Evolutionary conservation across 306 rosid genomes (phyloP).

Genomic region (Vigna trinervia): DNA sequence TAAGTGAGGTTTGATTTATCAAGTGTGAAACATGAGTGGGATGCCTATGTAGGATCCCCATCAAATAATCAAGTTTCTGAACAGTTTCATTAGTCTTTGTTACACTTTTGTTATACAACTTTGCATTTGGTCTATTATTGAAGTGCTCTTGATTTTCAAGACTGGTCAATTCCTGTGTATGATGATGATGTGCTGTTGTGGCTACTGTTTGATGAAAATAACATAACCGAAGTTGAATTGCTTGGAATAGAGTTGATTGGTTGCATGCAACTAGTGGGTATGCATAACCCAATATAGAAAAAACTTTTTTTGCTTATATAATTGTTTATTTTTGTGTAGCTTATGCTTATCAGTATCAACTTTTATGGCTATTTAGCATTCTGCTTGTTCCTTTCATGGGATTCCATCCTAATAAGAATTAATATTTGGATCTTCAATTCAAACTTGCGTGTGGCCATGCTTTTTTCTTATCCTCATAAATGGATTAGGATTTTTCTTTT

Average conservation of each 20-base stretch:
- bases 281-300: slow-evolving; percentile 44
- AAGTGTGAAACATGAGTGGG: slow-evolving; percentile 76
- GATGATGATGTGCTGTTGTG: slow-evolving; percentile 20
- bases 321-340: slow-evolving; percentile 21
- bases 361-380: slow-evolving; percentile 41
- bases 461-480: slow-evolving; percentile 44
- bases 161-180: slow-evolving; percentile 40
- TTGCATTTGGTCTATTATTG: slow-evolving; percentile 33
- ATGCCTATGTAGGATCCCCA: slow-evolving; percentile 62
- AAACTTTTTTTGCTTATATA: slow-evolving; percentile 3
- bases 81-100: slow-evolving; percentile 53
- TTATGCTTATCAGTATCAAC: slow-evolving; percentile 32
- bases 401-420: slow-evolving; percentile 45
- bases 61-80: slow-evolving; percentile 64
- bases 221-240: slow-evolving; percentile 4
- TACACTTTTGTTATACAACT: slow-evolving; percentile 47
- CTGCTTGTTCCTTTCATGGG: slow-evolving; percentile 48
- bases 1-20: slow-evolving; percentile 68
- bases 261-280: slow-evolving; percentile 22
- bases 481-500: slow-evolving; percentile 48
- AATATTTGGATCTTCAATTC: slow-evolving; percentile 51
- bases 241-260: slow-evolving; percentile 26
- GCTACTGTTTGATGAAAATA: slow-evolving; percentile 39
- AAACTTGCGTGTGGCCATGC: slow-evolving; percentile 43
- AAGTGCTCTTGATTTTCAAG: slow-evolving; percentile 34